Evolutionary conservation across 2,329 filamentous ascomycete genomes (phyloP).

Genomic region (Rosellinia necatrix): DNA sequence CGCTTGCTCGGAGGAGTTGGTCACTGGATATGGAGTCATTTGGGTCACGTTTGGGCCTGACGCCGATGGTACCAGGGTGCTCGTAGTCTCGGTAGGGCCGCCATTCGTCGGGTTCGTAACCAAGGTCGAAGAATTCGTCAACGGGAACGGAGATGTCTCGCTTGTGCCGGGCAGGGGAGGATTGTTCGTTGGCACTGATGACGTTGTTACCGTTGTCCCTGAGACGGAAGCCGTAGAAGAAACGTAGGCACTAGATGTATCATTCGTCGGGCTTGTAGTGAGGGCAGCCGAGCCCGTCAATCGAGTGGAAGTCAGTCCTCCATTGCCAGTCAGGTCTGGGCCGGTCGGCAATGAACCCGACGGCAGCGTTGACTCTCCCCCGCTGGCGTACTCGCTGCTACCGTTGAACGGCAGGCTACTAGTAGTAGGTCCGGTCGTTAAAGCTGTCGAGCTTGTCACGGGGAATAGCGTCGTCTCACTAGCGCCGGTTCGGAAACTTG

Average conservation of each 20-base stretch:
- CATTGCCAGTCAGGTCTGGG: too few relatives aligned
- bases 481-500: not conserved
- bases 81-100: too few relatives aligned
- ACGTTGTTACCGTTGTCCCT: not conserved
- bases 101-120: not conserved
- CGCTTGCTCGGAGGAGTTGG: too few relatives aligned
- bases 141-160: conserved; percentile 10
- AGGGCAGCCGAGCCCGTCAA: conserved; percentile 25
- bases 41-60: too few relatives aligned
- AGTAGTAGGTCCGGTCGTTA: not conserved
- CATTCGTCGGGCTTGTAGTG: conserved; percentile 16
- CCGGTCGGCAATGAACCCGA: not conserved
- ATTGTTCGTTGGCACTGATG: too few relatives aligned
- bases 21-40: too few relatives aligned
- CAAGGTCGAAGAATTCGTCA: conserved; percentile 9
- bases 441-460: conserved; percentile 6
- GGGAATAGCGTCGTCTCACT: conserved; percentile 6
- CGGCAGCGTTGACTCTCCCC: not conserved
- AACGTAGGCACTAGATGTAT: conserved; percentile 2
- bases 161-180: too few relatives aligned
- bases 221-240: not conserved
- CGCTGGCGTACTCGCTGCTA: not conserved
- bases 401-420: conserved; percentile 5
- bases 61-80: too few relatives aligned
- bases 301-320: too few relatives aligned